Base-by-base conservation (phyloP, 2,329 filamentous ascomycete genomes). In the Rachicladosporium sp. region DNA sequence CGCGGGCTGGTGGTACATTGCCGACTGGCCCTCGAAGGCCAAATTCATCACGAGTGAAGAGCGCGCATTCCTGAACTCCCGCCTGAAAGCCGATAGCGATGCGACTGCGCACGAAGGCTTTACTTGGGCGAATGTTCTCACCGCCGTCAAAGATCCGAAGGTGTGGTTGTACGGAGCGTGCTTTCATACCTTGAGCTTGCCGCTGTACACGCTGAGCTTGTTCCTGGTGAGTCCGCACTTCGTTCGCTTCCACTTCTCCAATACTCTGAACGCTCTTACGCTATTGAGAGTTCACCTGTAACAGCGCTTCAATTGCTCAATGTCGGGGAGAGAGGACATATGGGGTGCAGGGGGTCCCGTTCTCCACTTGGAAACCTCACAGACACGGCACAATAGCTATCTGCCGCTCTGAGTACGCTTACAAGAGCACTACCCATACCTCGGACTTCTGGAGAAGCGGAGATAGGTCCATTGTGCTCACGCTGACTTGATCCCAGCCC, bases 141-240 rank as follows among this genome's bases (percentile, higher is more conserved):
- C 73, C 12, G 81, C 82, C 0, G 56, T 84, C 31, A 73, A 67
- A 10, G 79, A 88, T 49, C 72, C 74, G 1, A 84, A 79, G 52
- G 78, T 78, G 50, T 84, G 76, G 77, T 66, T 87, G 0, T 87
- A 87, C 47, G 78, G 79, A 0, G 55, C 83, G 0, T 73, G 70
- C 0, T 85, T 83, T 49, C 80, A 86, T 54, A 83, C 79, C 4
- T 76, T 85, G 67, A 80, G 75, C 41, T 58, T 87, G 67, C 64
- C 64, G 4, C 60, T 68, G 2, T 60, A 69, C 50, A 66, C 63
- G 6, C 57, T 68, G 31, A 60, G 63, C 1, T 51, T 69, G 8
- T 68, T 67, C 52, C 46, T 68, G 15, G 59, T 73, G 51, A 41
- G 65, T 48, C 19, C 0, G 44, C 62, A 61, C 58, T 4, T 52